A percentile compares a stretch with the other conserved stretches of the same genome.
Conservation (phyloP, 2,329 filamentous ascomycete species). For the Pezicula neosporulosa region DNA sequence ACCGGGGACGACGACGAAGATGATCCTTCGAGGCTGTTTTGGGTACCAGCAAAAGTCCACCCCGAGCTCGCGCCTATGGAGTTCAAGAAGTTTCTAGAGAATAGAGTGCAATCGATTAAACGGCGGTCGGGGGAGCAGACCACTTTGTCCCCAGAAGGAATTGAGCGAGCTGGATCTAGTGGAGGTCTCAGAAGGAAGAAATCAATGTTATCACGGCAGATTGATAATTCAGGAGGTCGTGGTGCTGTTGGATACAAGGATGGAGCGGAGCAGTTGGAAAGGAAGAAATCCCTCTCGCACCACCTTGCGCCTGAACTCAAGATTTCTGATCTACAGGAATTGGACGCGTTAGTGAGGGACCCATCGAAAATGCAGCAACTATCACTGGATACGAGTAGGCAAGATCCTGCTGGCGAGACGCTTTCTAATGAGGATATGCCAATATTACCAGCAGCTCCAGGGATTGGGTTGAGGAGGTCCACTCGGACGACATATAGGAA, state of each 20-base stretch:
- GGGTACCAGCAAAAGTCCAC: constrained; percentile 93
- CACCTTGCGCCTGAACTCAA: constrained; percentile 55
- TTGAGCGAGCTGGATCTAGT: constrained; percentile 49
- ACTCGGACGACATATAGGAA: constrained; percentile 89
- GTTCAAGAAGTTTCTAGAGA: constrained; percentile 95
- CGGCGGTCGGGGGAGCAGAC: constrained; percentile 73
- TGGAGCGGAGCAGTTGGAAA: constrained; percentile 75
- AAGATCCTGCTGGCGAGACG: constrained; percentile 31
- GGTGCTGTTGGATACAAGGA: constrained; percentile 69
- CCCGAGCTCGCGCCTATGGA: constrained; percentile 93
- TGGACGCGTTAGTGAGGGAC: constrained; percentile 82
- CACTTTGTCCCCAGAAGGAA: constrained; percentile 54
- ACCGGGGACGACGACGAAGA: constrained; percentile 75
- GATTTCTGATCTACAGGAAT: constrained; percentile 53
- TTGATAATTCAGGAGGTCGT: constrained; percentile 65
- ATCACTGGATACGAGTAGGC: constrained; percentile 33
- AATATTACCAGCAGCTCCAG: constrained; percentile 74
- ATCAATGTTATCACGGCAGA: constrained; percentile 91
- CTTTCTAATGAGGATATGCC: constrained; percentile 67
- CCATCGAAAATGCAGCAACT: constrained; percentile 70
- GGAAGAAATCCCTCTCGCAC: constrained; percentile 61
- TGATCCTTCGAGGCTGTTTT: constrained; percentile 84
- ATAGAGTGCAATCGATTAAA: constrained; percentile 85
- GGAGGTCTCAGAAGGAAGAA: constrained; percentile 78
- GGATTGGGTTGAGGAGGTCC: constrained; percentile 79